Evolutionary conservation across 257 asterid genomes (phyloP), one percentile per base, ranked within the genome.

Genomic region (Solanum lignicaule): DNA sequence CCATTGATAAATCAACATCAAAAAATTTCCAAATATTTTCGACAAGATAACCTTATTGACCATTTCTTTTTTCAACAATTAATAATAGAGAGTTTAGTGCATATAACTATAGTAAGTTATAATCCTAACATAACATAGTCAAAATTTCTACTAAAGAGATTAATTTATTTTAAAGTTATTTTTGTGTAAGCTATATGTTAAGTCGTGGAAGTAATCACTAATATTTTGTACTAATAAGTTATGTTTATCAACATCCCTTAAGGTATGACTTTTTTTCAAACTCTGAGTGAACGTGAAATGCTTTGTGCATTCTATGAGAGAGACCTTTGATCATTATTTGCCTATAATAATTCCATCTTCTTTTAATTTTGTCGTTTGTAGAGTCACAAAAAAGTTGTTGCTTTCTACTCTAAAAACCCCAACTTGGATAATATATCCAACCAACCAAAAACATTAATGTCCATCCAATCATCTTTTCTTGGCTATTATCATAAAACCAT

Each of bases 351-450:
- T 82, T 48, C 69, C 69, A 82, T 3, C 31, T 48, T 43, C 4
- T 23, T 43, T 25, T 72, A 4, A 7, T 78, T 78, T 29, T 18
- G 85, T 82, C 85, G 43, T 66, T 31, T 16, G 16, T 84, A 38
- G 21, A 85, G 2, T 27, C 6, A 43, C 41, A 79, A 66, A 48
- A 71, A 29, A 31, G 66, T 66, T 9, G 78, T 66, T 85, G 38
- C 78, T 85, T 39, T 85, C 87, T 31, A 48, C 78, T 15, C 15
- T 16, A 81, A 81, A 16, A 20, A 29, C 0, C 20, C 27, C 82
- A 85, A 66, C 82, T 62, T 66, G 87, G 87, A 85, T 66, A 39
- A 85, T 41, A 62, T 62, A 85, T 66, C 87, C 41, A 65, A 38
- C 87, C 58, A 85, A 36, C 83, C 83, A 66, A 85, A 85, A 85